A percentile compares a stretch with the other conserved stretches of the same genome.
Conservation (phyloP, 768 basidiomycete genomes). For the Boletus rufocinnamomeus region DNA sequence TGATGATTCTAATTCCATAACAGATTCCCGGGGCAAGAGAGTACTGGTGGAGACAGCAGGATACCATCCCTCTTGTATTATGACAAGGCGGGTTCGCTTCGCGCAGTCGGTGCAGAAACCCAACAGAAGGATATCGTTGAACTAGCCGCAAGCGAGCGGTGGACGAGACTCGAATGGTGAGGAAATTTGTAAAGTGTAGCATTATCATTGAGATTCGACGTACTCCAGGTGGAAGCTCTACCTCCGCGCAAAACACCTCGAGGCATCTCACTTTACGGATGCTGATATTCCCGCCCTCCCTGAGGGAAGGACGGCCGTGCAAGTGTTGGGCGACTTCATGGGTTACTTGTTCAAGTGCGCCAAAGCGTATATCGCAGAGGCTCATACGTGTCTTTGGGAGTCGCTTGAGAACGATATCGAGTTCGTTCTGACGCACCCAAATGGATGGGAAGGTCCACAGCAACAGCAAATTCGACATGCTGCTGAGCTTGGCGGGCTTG, state of each 20-base stretch:
- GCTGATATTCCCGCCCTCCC: conserved; percentile 18
- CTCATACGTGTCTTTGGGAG: conserved; percentile 44
- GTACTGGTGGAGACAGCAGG: conserved; percentile 39
- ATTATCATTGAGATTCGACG: neutral
- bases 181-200: neutral
- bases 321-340: conserved; percentile 43
- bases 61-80: conserved; percentile 49
- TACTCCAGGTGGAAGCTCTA: conserved; percentile 37
- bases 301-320: conserved; percentile 11
- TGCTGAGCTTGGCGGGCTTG: conserved; percentile 49
- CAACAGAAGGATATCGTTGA: conserved; percentile 35
- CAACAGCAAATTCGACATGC: conserved; percentile 56
- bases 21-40: conserved; percentile 40
- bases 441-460: conserved; percentile 63
- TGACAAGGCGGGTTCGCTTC: conserved; percentile 38
- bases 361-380: conserved; percentile 45
- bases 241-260: conserved; percentile 34
- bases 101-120: conserved; percentile 45
- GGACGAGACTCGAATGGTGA: conserved; percentile 46
- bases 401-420: conserved; percentile 44
- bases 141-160: conserved; percentile 39
- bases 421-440: conserved; percentile 59
- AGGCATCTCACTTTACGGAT: conserved; percentile 26
- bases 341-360: conserved; percentile 45
- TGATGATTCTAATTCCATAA: neutral